Evolutionary conservation across 306 rosid species (phyloP), one percentile per base, ranked within the genome.

Genomic region (Castanea crenata): DNA sequence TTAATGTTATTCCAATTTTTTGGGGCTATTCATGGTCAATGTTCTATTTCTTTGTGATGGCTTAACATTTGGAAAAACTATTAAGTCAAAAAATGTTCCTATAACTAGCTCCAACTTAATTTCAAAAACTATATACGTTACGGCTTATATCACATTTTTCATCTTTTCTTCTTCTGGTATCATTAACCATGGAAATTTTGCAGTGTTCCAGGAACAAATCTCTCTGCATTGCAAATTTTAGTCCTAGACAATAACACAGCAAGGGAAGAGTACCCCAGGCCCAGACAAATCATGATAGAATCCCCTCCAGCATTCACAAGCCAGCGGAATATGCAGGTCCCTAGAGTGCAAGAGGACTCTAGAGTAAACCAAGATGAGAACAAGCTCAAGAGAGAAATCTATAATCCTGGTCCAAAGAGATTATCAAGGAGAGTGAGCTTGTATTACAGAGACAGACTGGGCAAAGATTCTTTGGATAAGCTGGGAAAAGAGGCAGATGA

Each of bases 371-470:
- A 29, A 2, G n/a, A 57, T 29, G 83, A 85, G 71, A 85, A 74
- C 74, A 87, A 90, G 82, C 91, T 94, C 20, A 89, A 59, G 85
- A 92, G 86, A 80, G 76, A 78, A 38, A 56, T 85, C 61, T 91
- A 91, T 71, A 84, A 87, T 55, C 92, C 98, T 34, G 21, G 29
- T 3, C 67, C 84, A 0, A 88, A 71, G 73, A 34, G 76, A 46
- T 15, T 85, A 32, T 80, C 86, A 38, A 82, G 56, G 55, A 88
- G 23, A 8, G 46, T 88, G 76, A 82, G 86, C 83, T 80, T 77
- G 56, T 90, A 90, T 72, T 87, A 87, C 75, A 89, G 95, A 77
- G 87, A 87, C 20, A 74, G 78, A 2, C 55, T 44, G 3, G 70
- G 54, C 20, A 32, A 3, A 23, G 71, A 61, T 19, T 70, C 34